phyloP scores from a whole-genome alignment of 2,329 filamentous ascomycete genomes.

The Ascochyta fabae region DNA sequence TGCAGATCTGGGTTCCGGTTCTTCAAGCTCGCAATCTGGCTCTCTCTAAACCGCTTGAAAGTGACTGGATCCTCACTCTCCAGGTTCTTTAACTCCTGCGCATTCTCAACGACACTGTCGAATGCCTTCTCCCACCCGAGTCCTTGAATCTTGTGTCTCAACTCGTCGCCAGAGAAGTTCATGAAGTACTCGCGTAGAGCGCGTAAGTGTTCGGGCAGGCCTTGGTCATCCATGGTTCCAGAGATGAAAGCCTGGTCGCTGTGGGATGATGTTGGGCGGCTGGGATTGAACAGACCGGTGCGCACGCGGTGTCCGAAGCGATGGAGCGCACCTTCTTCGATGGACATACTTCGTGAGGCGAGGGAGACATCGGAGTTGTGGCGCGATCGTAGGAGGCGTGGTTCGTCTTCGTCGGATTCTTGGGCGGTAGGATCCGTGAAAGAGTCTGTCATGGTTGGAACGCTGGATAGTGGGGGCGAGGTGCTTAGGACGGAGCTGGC shows the following conservation, averaged over 20 bases:
- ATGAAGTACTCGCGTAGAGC: conserved; percentile 69
- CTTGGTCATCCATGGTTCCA: conserved; percentile 42
- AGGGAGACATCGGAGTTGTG: conserved; percentile 72
- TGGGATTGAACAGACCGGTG: conserved; percentile 62
- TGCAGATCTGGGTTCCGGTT: conserved; percentile 39
- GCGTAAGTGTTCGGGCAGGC: conserved; percentile 52
- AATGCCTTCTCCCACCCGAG: conserved; percentile 65
- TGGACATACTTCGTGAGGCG: conserved; percentile 67
- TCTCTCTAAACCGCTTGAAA: conserved; percentile 43
- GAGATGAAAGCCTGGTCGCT: conserved; percentile 35
- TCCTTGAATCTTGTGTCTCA: conserved; percentile 60
- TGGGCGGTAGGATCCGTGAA: conserved; percentile 32
- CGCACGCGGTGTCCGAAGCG: conserved; percentile 71
- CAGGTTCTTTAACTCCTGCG: conserved; percentile 69
- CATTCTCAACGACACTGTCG: conserved; percentile 68
- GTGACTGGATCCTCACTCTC: conserved; percentile 48
- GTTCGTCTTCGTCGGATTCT: conserved; percentile 52
- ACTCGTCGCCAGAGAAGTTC: conserved; percentile 65
- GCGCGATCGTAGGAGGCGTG: conserved; percentile 59
- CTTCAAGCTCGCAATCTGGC: conserved; percentile 48
- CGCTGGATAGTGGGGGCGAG: conserved; percentile 38
- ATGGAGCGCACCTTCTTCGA: conserved; percentile 74
- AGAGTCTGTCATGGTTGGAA: conserved; percentile 41
- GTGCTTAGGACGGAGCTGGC: conserved; percentile 42
- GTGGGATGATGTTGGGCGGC: conserved; percentile 32